These are phyloP conservation scores for Rosellinia necatrix DNA, from an alignment of 2,329 filamentous ascomycete species.

Conservation along the genomic window DNA sequence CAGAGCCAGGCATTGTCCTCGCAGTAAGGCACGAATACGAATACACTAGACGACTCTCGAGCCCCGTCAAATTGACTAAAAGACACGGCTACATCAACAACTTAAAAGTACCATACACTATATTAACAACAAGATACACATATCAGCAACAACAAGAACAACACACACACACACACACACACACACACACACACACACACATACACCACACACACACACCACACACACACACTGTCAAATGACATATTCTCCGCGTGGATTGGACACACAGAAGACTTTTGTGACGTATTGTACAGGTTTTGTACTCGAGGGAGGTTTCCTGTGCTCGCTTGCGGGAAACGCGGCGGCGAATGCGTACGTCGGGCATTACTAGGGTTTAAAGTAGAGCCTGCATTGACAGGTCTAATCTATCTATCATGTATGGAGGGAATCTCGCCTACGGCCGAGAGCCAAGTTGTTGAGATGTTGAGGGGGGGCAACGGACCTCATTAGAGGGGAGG, in stretches of 20 bases:
- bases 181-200: too few species aligned
- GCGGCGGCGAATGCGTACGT: slow-evolving; percentile 15
- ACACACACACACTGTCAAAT: too few species aligned
- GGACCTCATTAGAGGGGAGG: too few species aligned
- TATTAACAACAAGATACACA: not conserved
- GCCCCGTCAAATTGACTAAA: too few species aligned
- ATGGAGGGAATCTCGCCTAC: too few species aligned
- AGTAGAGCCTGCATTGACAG: too few species aligned
- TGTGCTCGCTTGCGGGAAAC: not conserved
- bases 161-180: too few species aligned
- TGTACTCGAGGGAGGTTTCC: slow-evolving; percentile 20
- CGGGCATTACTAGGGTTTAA: slow-evolving; percentile 5
- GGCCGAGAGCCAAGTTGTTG: too few species aligned
- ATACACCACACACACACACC: too few species aligned
- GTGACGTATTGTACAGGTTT: slow-evolving; percentile 17
- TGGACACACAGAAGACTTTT: not conserved
- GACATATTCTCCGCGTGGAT: not conserved
- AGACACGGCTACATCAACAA: not conserved
- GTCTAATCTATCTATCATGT: too few species aligned
- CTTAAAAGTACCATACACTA: too few species aligned
- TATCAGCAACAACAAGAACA: not conserved
- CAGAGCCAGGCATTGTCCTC: slow-evolving; percentile 1
- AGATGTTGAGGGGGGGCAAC: too few species aligned
- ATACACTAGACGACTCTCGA: not conserved
- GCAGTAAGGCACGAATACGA: not conserved